Percentiles rank a stretch among this genome's conserved stretches.
phyloP scores from a whole-genome alignment of 225 moss, liverwort and hornwort species.

The Physcomitrellopsis africana region DNA sequence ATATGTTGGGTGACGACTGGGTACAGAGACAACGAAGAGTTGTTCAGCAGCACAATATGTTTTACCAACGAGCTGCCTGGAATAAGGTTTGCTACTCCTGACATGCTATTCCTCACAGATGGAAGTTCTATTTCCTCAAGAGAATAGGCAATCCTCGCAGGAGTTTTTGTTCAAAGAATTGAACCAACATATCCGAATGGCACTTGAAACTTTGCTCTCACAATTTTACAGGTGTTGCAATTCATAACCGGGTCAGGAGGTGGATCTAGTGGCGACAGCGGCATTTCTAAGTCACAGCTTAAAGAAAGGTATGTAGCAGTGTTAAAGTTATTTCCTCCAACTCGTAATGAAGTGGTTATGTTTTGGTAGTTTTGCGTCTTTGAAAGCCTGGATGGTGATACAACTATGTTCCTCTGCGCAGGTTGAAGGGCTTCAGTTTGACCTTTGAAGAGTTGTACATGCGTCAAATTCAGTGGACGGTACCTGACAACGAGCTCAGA shows the following conservation, averaged over 20 bases:
- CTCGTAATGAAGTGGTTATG: neutral
- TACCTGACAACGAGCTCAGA: slow-evolving; percentile 68
- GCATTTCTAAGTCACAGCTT: slow-evolving; percentile 67
- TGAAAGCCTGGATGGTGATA: too few species aligned
- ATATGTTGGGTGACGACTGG: slow-evolving; percentile 89
- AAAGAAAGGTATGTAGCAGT: slow-evolving; percentile 56
- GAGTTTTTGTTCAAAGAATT: neutral
- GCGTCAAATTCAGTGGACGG: slow-evolving; percentile 73
- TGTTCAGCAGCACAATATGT: slow-evolving; percentile 77
- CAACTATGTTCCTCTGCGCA: slow-evolving; percentile 21
- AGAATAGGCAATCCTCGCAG: neutral
- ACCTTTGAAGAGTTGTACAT: slow-evolving; percentile 68
- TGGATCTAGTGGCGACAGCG: slow-evolving; percentile 57
- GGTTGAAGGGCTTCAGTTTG: slow-evolving; percentile 71
- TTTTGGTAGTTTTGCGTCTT: too few species aligned
- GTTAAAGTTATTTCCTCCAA: slow-evolving; percentile 7
- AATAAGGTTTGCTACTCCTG: slow-evolving; percentile 50
- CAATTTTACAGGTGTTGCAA: slow-evolving; percentile 54
- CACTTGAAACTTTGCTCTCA: slow-evolving; percentile 29
- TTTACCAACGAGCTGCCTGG: slow-evolving; percentile 79
- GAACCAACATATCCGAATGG: neutral
- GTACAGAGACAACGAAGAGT: slow-evolving; percentile 79
- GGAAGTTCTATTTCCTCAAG: neutral
- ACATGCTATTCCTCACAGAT: neutral
- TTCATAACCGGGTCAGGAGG: slow-evolving; percentile 66